A percentile compares a stretch with the other conserved stretches of the same genome.
phyloP scores from a whole-genome alignment of 1,284 basidiomycete genomes.

The Marasmius oreades region DNA sequence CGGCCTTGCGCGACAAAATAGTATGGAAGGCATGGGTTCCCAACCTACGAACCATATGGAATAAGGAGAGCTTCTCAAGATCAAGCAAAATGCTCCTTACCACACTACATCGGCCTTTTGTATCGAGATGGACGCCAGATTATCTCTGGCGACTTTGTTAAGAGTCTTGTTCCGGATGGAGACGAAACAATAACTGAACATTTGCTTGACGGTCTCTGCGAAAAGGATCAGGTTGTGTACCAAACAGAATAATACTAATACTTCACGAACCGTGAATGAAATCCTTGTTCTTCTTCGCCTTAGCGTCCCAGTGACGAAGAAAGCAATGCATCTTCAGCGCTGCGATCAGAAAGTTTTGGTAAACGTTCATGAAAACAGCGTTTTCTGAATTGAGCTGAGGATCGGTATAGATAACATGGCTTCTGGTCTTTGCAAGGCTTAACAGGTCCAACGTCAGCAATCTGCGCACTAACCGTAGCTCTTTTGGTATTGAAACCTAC shows the following conservation, averaged over 20 bases:
- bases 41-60: constrained; percentile 50
- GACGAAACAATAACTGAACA: constrained; percentile 53
- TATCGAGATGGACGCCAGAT: constrained; percentile 37
- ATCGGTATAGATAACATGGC: constrained; percentile 79
- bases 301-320: constrained; percentile 57
- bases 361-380: constrained; percentile 77
- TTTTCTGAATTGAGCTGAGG: constrained; percentile 61
- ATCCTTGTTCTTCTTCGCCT: constrained; percentile 36
- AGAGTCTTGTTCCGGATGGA: constrained; percentile 46
- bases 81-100: constrained; percentile 38
- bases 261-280: constrained; percentile 52
- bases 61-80: neutral
- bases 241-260: neutral
- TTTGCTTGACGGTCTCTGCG: constrained; percentile 54
- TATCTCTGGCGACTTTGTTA: constrained; percentile 39
- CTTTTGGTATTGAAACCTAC: constrained; percentile 38
- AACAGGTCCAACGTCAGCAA: constrained; percentile 5
- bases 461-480: neutral
- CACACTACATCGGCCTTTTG: constrained; percentile 55
- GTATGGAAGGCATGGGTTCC: constrained; percentile 74
- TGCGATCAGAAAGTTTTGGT: constrained; percentile 81
- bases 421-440: constrained; percentile 67
- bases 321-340: constrained; percentile 91
- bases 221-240: neutral
- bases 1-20: constrained; percentile 56